Evolutionary conservation across 495 filamentous ascomycete genomes (phyloP), one percentile per base, ranked within the genome.

Genomic region (Lophium mytilinum): DNA sequence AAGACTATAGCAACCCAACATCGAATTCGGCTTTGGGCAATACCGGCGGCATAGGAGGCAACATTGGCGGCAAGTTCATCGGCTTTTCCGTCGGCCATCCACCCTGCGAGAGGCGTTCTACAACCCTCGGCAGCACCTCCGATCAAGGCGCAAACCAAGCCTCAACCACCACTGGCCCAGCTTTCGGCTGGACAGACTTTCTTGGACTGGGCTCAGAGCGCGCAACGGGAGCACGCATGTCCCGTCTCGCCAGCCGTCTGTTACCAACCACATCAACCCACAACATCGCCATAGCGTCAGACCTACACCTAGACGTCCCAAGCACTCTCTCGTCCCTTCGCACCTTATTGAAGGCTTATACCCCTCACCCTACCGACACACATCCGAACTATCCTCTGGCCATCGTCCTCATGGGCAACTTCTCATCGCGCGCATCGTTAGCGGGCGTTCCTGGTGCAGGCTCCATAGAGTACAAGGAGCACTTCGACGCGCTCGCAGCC

Each of bases 171-270:
- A 81, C 84, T 57, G 86, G 87, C 17, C 83, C 82, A 52, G 90
- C 88, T 0, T 95, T 96, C 66, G 94, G 93, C 10, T 97, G 95
- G 88, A 86, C 95, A 9, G 94, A 99, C 66, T 97, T 97, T 68
- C 72, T 96, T 0, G 93, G 94, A 18, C 80, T 91, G 1, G 93
- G 93, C 8, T 92, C 88, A 58, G 90, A 95, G 68, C 85, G 91
- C 50, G 89, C 89, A 21, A 81, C 84, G 10, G 91, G 93, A 0
- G 70, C 80, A 1, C 82, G 83, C 10, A 95, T 99, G 89, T 81
- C 88, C 37, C 85, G 78, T 61, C 72, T 95, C 30, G 65, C 78
- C 49, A 60, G 67, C 19, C 63, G 71, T 47, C 47, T 79, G 8
- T 62, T 73, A 35, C 30, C 43, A 69, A 66, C 52, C 65, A 74